Evolutionary conservation across 1,284 basidiomycete species (phyloP).

Genomic region (Sphagnurus paluster): DNA sequence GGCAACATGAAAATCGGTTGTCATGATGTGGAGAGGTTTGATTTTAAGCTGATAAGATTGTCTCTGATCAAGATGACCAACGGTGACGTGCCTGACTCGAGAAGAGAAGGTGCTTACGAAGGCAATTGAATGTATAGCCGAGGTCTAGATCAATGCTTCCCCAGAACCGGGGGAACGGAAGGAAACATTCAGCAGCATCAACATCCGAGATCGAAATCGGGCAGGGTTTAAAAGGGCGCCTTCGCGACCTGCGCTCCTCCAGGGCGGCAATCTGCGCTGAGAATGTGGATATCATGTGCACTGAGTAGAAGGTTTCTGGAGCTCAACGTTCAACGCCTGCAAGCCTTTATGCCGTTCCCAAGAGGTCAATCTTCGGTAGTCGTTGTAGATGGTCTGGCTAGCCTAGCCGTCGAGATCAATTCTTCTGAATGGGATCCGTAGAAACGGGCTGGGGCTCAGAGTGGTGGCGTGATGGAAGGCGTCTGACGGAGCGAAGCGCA

Average conservation of each 20-base stretch:
- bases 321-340: too few species aligned
- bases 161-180: slow-evolving; percentile 34
- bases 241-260: slow-evolving; percentile 20
- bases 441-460: not conserved
- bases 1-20: too few species aligned
- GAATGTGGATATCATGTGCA: slow-evolving; percentile 18
- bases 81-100: slow-evolving; percentile 29
- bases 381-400: slow-evolving; percentile 2
- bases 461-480: slow-evolving; percentile 4
- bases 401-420: slow-evolving; percentile 5
- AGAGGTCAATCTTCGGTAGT: slow-evolving; percentile 11
- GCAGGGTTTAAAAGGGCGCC: slow-evolving; percentile 22
- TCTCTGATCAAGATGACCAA: slow-evolving; percentile 22
- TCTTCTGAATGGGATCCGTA: slow-evolving; percentile 24
- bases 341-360: too few species aligned
- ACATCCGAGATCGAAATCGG: slow-evolving; percentile 38
- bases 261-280: slow-evolving; percentile 31
- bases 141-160: slow-evolving; percentile 30
- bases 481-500: not conserved
- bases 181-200: slow-evolving; percentile 18
- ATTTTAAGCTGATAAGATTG: slow-evolving; percentile 26
- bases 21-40: slow-evolving; percentile 13
- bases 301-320: slow-evolving; percentile 6
- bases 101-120: slow-evolving; percentile 17
- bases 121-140: slow-evolving; percentile 24